Evolutionary conservation across 495 filamentous ascomycete species (phyloP), one percentile per base, ranked within the genome.

Genomic region (Neurospora pannonica): DNA sequence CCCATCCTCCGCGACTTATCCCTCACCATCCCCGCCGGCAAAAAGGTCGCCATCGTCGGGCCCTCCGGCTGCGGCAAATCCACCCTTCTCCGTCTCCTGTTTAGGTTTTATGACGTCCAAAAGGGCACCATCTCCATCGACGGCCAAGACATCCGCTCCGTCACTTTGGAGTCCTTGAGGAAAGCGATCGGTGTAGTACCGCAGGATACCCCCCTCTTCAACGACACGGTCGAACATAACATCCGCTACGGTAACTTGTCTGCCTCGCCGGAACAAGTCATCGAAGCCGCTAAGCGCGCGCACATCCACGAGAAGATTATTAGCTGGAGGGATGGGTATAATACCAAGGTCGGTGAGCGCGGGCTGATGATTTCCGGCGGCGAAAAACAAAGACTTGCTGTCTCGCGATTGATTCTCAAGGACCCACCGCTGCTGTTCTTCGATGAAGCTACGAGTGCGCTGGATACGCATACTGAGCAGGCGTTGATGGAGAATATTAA

Each of bases 311-410:
- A 97, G 28, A 93, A 92, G 69, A 90, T 99, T 71, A 85, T 88
- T 71, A 83, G 82, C 39, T 89, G 95, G 76, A 94, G 94, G 2
- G 91, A 95, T 19, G 94, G 94, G 5, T 99, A 99, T 78, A 81
- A 92, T 21, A 99, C 96, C 2, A 94, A 92, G 78, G 96, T 99
- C 13, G 96, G 96, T 21, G 96, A 99, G 85, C 87, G 97, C 34
- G 96, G 96, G 2, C 92, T 98, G 92, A 98, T 98, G 96, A 98
- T 98, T 21, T 95, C 92, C 4, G 96, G 95, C 9, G 96, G 96
- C 39, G 96, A 99, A 84, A 98, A 98, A 82, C 96, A 99, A 80
- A 89, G 96, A 5, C 83, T 99, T 38, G 96, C 97, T 3, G 90
- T 99, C 28, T 93, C 93, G 7, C 86, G 96, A 38, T 80, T 98